Percentiles rank a stretch among this genome's conserved stretches.
These are phyloP conservation scores for Xylariales sp. DNA, from an alignment of 2,329 filamentous ascomycete species.

Conservation along the genomic window DNA sequence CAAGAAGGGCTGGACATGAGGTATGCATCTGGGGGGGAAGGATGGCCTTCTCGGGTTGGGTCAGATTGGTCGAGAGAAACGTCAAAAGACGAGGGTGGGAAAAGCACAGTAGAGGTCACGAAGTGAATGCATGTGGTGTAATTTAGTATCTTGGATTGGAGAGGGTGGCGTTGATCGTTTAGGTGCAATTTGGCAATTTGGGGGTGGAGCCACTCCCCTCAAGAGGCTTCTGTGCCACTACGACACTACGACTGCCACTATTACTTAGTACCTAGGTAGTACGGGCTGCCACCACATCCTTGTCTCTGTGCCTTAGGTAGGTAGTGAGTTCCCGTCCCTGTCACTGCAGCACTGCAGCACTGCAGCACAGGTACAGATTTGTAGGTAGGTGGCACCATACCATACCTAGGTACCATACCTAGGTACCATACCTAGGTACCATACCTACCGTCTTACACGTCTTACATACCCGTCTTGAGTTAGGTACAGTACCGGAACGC, in stretches of 20 bases:
- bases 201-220: conserved; percentile 32
- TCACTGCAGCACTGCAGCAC: neutral
- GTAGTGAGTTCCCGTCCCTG: conserved; percentile 3
- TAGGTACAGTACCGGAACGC: neutral
- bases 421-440: no score
- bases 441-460: no score
- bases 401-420: no score
- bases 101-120: conserved; percentile 43
- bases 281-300: conserved; percentile 17
- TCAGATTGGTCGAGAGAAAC: conserved; percentile 29
- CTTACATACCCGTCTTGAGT: no score
- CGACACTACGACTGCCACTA: neutral
- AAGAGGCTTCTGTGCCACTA: conserved; percentile 22
- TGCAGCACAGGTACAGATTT: neutral
- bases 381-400: neutral
- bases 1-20: conserved; percentile 67
- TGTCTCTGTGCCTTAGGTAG: neutral
- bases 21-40: conserved; percentile 61
- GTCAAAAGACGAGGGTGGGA: conserved; percentile 37
- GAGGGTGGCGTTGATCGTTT: conserved; percentile 37
- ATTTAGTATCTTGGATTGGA: conserved; percentile 26
- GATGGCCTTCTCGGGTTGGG: conserved; percentile 34
- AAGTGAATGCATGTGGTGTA: conserved; percentile 35
- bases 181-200: conserved; percentile 27
- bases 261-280: no score